phyloP scores from a whole-genome alignment of 2,329 filamentous ascomycete genomes.

The Aspergillus aculeatinus region DNA sequence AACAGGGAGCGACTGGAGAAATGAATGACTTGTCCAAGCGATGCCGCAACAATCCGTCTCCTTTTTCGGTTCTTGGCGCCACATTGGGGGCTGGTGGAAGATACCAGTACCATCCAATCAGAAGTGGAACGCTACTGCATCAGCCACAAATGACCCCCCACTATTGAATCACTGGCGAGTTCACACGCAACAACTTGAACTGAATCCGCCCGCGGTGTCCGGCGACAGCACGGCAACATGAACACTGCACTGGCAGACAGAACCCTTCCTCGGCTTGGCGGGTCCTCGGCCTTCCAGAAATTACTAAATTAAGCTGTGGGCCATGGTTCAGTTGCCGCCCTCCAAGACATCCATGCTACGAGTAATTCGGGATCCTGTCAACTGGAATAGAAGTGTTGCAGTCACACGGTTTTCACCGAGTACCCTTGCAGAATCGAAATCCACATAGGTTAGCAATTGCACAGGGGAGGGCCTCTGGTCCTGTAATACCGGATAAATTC shows the following conservation, averaged over 20 bases:
- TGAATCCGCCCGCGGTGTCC: not conserved
- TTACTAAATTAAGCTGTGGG: not conserved
- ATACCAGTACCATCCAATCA: not conserved
- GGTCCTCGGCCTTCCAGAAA: not conserved
- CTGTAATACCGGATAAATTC: not conserved
- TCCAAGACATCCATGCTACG: not conserved
- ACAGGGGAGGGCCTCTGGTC: not conserved
- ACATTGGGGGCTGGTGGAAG: not conserved
- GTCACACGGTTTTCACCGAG: not conserved
- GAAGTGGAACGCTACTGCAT: not conserved
- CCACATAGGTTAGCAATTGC: not conserved
- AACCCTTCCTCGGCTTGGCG: not conserved
- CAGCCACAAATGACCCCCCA: slow-evolving; percentile 1
- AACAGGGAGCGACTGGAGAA: not conserved
- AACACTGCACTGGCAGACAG: not conserved
- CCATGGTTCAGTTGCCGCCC: not conserved
- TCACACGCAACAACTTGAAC: no score
- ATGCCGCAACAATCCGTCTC: not conserved
- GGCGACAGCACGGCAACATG: not conserved
- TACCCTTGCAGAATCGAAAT: no score
- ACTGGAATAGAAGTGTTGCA: not conserved
- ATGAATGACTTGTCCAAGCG: not conserved
- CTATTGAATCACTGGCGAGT: no score
- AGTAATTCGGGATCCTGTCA: not conserved
- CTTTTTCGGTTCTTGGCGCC: slow-evolving; percentile 7